A percentile compares a stretch with the other conserved stretches of the same genome.
Conservation (phyloP, 1,284 basidiomycete genomes). For the Xerocomus cyaneibrunnescens region DNA sequence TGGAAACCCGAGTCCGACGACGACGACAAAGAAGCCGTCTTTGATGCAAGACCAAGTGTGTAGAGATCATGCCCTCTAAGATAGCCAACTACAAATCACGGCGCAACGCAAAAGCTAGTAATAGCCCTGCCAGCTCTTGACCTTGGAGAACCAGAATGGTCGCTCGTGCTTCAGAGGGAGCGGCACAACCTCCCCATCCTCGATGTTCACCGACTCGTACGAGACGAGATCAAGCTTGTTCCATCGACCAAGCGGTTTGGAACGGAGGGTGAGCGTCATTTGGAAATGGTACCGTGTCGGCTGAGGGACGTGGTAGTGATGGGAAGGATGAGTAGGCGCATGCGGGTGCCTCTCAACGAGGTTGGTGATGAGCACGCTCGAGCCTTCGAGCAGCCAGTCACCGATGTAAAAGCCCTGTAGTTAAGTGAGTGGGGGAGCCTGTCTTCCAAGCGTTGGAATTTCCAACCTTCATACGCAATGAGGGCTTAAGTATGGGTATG, state of each 20-base stretch:
- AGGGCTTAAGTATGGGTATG: slow-evolving; percentile 75
- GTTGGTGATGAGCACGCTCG: slow-evolving; percentile 59
- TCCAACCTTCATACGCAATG: slow-evolving; percentile 76
- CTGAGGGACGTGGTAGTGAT: slow-evolving; percentile 11
- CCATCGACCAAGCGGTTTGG: slow-evolving; percentile 82
- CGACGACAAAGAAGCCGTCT: neutral
- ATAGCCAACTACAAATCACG: neutral
- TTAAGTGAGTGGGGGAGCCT: slow-evolving; percentile 2
- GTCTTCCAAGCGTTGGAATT: neutral
- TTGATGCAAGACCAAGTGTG: too few relatives aligned
- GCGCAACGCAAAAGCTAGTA: slow-evolving; percentile 3
- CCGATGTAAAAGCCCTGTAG: slow-evolving; percentile 68
- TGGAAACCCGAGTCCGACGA: neutral
- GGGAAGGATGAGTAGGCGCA: slow-evolving; percentile 24
- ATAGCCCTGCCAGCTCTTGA: slow-evolving; percentile 51
- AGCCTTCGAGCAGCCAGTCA: slow-evolving; percentile 62
- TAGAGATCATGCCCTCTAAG: neutral
- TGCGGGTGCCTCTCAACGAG: slow-evolving; percentile 54
- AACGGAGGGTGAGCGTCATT: slow-evolving; percentile 80
- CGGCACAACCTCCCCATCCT: slow-evolving; percentile 71
- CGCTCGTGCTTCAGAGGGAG: slow-evolving; percentile 81
- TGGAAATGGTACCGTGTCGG: slow-evolving; percentile 72
- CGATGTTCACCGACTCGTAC: slow-evolving; percentile 75
- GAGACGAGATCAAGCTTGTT: slow-evolving; percentile 79
- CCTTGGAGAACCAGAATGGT: slow-evolving; percentile 92